Base-by-base conservation (phyloP, 352 stramenopile species). In the Aphanomyces cochlioides region DNA sequence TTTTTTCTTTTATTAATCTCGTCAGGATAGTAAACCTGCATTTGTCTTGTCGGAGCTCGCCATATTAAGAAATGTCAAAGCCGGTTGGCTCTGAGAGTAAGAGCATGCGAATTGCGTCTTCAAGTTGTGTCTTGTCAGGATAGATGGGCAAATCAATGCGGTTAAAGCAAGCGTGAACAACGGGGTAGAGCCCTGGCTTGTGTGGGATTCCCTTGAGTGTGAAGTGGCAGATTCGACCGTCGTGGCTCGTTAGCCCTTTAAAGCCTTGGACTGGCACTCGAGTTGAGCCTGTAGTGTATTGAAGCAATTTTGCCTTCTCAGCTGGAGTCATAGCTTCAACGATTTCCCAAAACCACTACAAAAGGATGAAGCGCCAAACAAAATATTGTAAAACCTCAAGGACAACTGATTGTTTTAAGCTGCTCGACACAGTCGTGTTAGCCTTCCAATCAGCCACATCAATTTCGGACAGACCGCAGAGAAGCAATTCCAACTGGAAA, bases 41-140 rank as follows among this genome's bases (percentile, higher is more conserved):
- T 28, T 28, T 28, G 28, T n/a, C n/a, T n/a, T 28, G 28, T 28
- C 2, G 28, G 28, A 28, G 28, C 28, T 28, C 28, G 28, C 28
- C 28, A 28, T 28, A 28, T 28, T 28, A 28, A 28, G 28, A 28
- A 28, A 28, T 84, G 56, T 78, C 90, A 74, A 99, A 99, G 68
- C 97, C 96, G 21, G 92, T 98, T 64, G 93, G 82, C 69, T 98
- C 93, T 92, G 99, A 98, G 45, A 96, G 92, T n/a, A 99, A 91
- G n/a, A 97, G 91, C 61, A 97, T 85, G 63, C 90, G 96, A 2
- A 99, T 81, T 38, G 97, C 97, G 66, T 98, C 85, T 70, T 98
- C 83, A 28, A 99, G 79, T 68, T 98, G 91, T 48, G 79, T 75
- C 77, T 96, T 98, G 7, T 75, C 89, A 40, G 63, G 70, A 66